A percentile compares a stretch with the other conserved stretches of the same genome.
phyloP scores from a whole-genome alignment of 164 flowering plant species.

The Vitis rotundifolia region DNA sequence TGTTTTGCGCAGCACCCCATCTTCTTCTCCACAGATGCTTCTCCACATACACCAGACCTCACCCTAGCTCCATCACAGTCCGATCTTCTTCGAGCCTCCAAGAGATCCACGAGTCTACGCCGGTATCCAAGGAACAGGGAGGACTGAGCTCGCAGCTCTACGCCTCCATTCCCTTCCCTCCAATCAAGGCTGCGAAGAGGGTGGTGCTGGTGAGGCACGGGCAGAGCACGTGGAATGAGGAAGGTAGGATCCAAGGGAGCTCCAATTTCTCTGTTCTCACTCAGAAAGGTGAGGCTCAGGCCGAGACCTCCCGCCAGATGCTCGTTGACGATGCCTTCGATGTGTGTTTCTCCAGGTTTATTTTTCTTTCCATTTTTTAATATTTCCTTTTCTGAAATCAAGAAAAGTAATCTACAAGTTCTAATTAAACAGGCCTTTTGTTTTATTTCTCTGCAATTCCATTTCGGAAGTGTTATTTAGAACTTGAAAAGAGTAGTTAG shows the following conservation, averaged over 20 bases:
- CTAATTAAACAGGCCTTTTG: too few species aligned
- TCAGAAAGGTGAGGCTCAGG: slow-evolving; percentile 86
- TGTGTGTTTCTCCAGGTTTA: slow-evolving; percentile 74
- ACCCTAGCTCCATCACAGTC: slow-evolving; percentile 14
- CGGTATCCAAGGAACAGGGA: slow-evolving; percentile 9
- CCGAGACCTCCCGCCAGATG: slow-evolving; percentile 91
- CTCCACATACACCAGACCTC: slow-evolving; percentile 11
- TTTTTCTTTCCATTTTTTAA: not conserved
- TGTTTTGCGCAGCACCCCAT: slow-evolving; percentile 23
- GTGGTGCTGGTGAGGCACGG: slow-evolving; percentile 95
- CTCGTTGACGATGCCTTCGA: slow-evolving; percentile 74
- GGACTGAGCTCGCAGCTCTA: slow-evolving; percentile 21
- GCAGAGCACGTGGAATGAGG: slow-evolving; percentile 96
- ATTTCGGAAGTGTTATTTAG: too few species aligned
- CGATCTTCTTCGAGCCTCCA: slow-evolving; percentile 32
- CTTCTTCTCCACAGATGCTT: slow-evolving; percentile 15
- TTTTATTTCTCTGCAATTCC: too few species aligned
- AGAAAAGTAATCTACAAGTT: too few species aligned
- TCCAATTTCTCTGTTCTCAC: slow-evolving; percentile 87
- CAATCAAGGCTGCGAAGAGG: slow-evolving; percentile 60
- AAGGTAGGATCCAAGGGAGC: slow-evolving; percentile 96
- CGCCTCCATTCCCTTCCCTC: slow-evolving; percentile 42
- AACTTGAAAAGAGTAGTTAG: too few species aligned
- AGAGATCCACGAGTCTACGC: slow-evolving; percentile 18
- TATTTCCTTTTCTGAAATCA: too few species aligned